phyloP scores from a whole-genome alignment of 1,284 basidiomycete genomes.

The Cerioporus squamosus region DNA sequence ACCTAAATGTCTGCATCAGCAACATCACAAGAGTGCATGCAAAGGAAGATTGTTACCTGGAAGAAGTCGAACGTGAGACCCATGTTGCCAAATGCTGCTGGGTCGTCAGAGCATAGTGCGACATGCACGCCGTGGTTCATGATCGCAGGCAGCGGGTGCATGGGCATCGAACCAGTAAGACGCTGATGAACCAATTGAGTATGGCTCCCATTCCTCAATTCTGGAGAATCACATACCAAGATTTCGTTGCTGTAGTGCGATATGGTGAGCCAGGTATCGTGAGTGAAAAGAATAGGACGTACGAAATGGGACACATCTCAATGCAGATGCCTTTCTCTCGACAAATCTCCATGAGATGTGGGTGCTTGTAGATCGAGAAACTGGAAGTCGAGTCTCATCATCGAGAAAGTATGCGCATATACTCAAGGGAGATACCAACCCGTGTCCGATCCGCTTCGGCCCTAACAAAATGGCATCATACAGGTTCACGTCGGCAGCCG shows the following conservation, averaged over 20 bases:
- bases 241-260: constrained; percentile 60
- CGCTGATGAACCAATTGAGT: constrained; percentile 44
- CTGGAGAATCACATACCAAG: constrained; percentile 45
- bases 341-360: constrained; percentile 69
- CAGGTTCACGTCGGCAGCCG: constrained; percentile 70
- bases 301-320: constrained; percentile 78
- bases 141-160: constrained; percentile 70
- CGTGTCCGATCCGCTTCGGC: constrained; percentile 81
- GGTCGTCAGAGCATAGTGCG: constrained; percentile 74
- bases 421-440: constrained; percentile 41
- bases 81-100: constrained; percentile 77
- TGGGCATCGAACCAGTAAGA: constrained; percentile 74
- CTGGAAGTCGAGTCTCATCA: constrained; percentile 35
- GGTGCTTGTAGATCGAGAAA: constrained; percentile 76
- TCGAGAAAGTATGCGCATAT: neutral
- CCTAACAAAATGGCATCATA: constrained; percentile 80
- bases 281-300: constrained; percentile 31
- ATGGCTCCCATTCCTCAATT: neutral
- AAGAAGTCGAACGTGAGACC: constrained; percentile 76
- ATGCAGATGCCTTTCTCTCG: constrained; percentile 65
- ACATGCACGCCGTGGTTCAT: constrained; percentile 74
- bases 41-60: constrained; percentile 43
- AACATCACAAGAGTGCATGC: neutral
- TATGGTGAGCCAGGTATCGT: constrained; percentile 12
- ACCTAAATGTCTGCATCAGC: constrained; percentile 43